A percentile compares a stretch with the other conserved stretches of the same genome.
These are phyloP conservation scores for Lagenidium sp. DNA, from an alignment of 352 stramenopile genomes.

Conservation along the genomic window DNA sequence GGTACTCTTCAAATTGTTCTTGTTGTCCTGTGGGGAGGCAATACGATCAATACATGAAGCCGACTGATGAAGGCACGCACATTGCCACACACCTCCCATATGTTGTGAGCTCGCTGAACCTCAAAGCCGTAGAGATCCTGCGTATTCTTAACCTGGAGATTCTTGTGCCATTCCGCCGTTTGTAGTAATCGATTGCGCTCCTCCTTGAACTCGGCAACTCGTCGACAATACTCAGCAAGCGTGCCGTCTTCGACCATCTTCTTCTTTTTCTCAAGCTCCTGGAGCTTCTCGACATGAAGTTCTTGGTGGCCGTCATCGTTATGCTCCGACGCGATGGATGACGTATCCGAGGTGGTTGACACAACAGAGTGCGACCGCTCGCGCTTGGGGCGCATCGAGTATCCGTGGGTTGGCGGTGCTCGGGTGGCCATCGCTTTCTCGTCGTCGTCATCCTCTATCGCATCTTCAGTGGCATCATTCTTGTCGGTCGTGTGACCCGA, in stretches of 20 bases:
- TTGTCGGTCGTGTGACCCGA: no score
- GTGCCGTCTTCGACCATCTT: constrained; percentile 79
- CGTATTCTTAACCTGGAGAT: constrained; percentile 78
- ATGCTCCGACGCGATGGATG: constrained; percentile 35
- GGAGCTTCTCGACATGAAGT: constrained; percentile 41
- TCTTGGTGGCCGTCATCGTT: constrained; percentile 25
- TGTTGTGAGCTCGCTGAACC: constrained; percentile 53
- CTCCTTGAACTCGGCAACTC: constrained; percentile 78
- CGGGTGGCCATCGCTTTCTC: constrained; percentile 1
- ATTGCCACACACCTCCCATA: constrained; percentile 43
- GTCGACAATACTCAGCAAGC: constrained; percentile 71
- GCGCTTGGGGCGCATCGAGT: constrained; percentile 17
- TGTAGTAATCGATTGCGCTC: constrained; percentile 66
- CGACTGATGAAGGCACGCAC: no score
- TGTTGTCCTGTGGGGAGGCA: constrained; percentile 23
- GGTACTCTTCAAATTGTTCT: constrained; percentile 40
- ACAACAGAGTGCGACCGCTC: constrained; percentile 58
- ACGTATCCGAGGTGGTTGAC: constrained; percentile 51
- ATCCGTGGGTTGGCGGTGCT: no score
- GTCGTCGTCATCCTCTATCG: constrained; percentile 1
- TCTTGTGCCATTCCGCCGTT: constrained; percentile 71
- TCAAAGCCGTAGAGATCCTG: constrained; percentile 74
- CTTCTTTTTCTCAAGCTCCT: constrained; percentile 76
- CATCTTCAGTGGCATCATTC: no score
- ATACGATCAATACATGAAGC: background rate